Percentiles rank a stretch among this genome's conserved stretches.
phyloP scores from a whole-genome alignment of 345 rosid genomes.

The Schrenkiella parvula region DNA sequence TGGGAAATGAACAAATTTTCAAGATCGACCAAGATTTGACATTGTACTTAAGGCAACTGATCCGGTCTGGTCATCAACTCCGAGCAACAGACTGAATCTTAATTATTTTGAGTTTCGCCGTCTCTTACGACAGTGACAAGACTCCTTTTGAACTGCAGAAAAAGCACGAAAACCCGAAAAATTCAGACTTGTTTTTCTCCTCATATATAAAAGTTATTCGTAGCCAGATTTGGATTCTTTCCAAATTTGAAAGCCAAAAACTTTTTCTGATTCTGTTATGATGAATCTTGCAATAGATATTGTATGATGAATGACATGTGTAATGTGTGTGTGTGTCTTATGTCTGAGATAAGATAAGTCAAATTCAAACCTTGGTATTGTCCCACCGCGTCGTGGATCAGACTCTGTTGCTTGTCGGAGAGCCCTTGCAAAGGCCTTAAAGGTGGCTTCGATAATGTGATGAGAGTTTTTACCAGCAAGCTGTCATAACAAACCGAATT shows the following conservation, averaged over 20 bases:
- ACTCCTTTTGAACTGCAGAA: conserved; percentile 90
- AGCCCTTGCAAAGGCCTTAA: conserved; percentile 98
- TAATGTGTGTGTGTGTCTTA: neutral
- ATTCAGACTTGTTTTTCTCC: neutral
- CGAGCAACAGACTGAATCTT: neutral
- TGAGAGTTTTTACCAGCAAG: conserved; percentile 91
- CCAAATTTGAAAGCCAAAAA: neutral
- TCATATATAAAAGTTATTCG: neutral
- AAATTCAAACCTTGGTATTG: conserved; percentile 70
- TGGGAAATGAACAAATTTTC: too few relatives aligned
- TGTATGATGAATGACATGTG: neutral
- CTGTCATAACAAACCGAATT: conserved; percentile 31
- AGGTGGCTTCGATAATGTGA: conserved; percentile 91
- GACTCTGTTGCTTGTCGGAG: conserved; percentile 83
- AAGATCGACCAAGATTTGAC: too few relatives aligned
- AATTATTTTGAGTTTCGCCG: neutral
- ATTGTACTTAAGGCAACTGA: too few relatives aligned
- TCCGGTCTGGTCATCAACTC: neutral
- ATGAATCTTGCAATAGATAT: neutral
- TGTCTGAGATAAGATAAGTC: neutral
- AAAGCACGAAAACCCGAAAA: neutral
- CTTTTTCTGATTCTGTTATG: neutral
- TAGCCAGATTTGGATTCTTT: neutral
- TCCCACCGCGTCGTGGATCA: conserved; percentile 73
- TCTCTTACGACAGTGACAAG: conserved; percentile 45